Evolutionary conservation across 2,329 filamentous ascomycete genomes (phyloP).

Genomic region (Plenodomus biglobosus): DNA sequence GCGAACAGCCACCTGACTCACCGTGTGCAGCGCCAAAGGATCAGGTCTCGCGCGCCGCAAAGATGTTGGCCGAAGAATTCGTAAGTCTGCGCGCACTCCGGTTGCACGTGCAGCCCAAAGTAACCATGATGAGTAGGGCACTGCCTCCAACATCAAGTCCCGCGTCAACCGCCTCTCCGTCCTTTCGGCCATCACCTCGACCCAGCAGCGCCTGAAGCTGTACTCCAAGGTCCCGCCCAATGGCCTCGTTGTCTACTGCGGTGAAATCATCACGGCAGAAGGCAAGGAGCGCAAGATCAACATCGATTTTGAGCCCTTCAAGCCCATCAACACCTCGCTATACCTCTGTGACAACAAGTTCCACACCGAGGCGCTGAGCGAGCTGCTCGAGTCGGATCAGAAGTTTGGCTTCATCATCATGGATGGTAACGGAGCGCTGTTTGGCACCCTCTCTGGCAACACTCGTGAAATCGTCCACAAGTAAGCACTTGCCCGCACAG

Average conservation of each 20-base stretch:
- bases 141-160: slow-evolving; percentile 99
- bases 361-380: slow-evolving; percentile 94
- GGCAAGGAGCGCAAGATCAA: slow-evolving; percentile 99
- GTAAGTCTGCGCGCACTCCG: slow-evolving; percentile 56
- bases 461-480: slow-evolving; percentile 97
- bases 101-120: background rate
- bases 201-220: slow-evolving; percentile 97
- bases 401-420: slow-evolving; percentile 99
- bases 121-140: slow-evolving; percentile 63
- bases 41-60: slow-evolving; percentile 91
- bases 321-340: slow-evolving; percentile 98
- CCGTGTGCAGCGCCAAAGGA: slow-evolving; percentile 80
- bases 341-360: slow-evolving; percentile 99
- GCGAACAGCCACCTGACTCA: slow-evolving; percentile 20
- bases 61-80: slow-evolving; percentile 99
- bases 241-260: slow-evolving; percentile 96
- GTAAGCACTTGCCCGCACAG: slow-evolving; percentile 22
- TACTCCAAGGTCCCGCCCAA: slow-evolving; percentile 99
- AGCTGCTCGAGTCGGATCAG: slow-evolving; percentile 97
- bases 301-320: slow-evolving; percentile 99
- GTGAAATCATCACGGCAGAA: slow-evolving; percentile 99
- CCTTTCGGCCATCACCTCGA: slow-evolving; percentile 96
- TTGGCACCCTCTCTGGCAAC: slow-evolving; percentile 95
- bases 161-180: slow-evolving; percentile 98
- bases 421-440: slow-evolving; percentile 98